Base-by-base conservation (phyloP, 352 stramenopile genomes). In the Globisporangium echinulatum region DNA sequence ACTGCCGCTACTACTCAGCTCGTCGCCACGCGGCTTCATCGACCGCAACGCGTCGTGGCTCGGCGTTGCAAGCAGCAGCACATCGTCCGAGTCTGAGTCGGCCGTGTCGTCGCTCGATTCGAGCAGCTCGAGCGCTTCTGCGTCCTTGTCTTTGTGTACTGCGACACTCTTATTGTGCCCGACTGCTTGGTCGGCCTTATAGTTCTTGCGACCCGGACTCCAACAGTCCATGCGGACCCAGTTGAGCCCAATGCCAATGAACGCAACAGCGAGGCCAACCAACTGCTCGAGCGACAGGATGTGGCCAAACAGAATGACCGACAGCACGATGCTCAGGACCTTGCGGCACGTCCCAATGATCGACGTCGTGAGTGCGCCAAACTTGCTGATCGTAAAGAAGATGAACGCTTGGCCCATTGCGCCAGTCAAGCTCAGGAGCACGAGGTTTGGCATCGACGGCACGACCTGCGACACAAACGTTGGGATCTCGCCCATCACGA, bases 361-460 rank as follows among this genome's bases (percentile, higher is more conserved):
- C 10, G 83, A 85, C 5, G 85, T 92, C 25, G 85, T 94, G 15
- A 94, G 59, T 11, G 85, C 85, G 62, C 85, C 85, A 19, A 94
- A 94, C 61, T 88, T 90, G 70, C 74, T 88, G 63, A 94, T 90
- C 7, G 83, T 93, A 62, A 87, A 90, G 70, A 93, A 94, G 61
- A 94, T 87, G 69, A 90, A 92, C 7, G 81, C 85, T 59, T 94
- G 85, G 42, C 85, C 85, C 33, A 88, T 72, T 0, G 85, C 85
- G 25, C 85, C 85, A 0, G 83, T 93, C 2, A 88, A 56, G 58
- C 85, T 93, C 48, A 94, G 65, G 51, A 92, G 64, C 37, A 92
- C 49, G 7, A 94, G 69, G 58, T 79, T 86, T 1, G 76, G 76
- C 25, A 90, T 58, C 38, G 77, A 81, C 47, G 79, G 79, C 6